phyloP scores from a whole-genome alignment of 148 eudicot species.

The Pharnaceum exiguum region DNA sequence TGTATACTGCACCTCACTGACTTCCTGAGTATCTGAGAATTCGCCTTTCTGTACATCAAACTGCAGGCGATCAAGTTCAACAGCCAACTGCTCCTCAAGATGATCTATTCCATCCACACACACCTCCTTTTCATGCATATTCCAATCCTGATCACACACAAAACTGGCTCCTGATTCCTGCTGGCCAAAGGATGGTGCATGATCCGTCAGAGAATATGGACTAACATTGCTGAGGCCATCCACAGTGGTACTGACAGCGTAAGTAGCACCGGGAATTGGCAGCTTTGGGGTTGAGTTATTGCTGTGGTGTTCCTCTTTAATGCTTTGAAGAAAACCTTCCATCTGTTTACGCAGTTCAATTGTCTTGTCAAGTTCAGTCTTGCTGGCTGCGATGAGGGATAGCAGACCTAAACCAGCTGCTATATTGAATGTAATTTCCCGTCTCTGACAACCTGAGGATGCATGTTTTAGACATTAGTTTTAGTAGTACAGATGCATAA shows the following conservation, averaged over 20 bases:
- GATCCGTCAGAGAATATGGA: slow-evolving; percentile 18
- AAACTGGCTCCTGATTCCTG: slow-evolving; percentile 20
- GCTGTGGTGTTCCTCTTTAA: slow-evolving; percentile 25
- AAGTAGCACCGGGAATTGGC: slow-evolving; percentile 13
- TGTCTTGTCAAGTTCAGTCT: slow-evolving; percentile 52
- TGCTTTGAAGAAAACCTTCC: slow-evolving; percentile 38
- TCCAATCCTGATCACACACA: slow-evolving; percentile 18
- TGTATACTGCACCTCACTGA: slow-evolving; percentile 17
- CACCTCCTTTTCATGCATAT: slow-evolving; percentile 22
- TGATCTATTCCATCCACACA: slow-evolving; percentile 31
- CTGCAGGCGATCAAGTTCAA: slow-evolving; percentile 49
- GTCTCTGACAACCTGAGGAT: slow-evolving; percentile 20
- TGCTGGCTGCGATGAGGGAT: slow-evolving; percentile 47
- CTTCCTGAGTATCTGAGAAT: slow-evolving; percentile 18
- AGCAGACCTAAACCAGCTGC: slow-evolving; percentile 58
- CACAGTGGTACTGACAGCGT: slow-evolving; percentile 25
- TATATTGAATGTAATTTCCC: slow-evolving; percentile 41
- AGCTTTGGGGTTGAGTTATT: slow-evolving; percentile 14
- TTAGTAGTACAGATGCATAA: too few relatives aligned
- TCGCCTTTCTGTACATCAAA: slow-evolving; percentile 30
- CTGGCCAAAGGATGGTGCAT: slow-evolving; percentile 11
- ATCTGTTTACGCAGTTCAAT: slow-evolving; percentile 42
- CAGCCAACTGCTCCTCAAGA: slow-evolving; percentile 60
- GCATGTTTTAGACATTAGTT: background rate
- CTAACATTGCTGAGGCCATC: slow-evolving; percentile 22